Conservation (phyloP, 192 early-diverging fungal species). For the Coemansia sp. region DNA sequence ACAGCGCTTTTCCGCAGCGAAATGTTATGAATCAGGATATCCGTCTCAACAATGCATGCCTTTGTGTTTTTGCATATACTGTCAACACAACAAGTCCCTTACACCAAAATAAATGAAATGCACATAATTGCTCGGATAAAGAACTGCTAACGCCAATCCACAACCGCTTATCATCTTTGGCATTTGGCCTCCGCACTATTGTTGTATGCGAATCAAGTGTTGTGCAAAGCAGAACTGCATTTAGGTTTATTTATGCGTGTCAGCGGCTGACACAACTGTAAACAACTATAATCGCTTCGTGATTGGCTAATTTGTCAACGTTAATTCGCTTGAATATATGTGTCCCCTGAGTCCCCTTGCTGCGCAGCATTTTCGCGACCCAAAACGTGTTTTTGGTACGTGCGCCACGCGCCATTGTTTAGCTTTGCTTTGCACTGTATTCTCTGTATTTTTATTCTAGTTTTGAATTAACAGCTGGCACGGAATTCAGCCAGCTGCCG, state of each 20-base stretch:
- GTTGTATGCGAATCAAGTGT: not conserved
- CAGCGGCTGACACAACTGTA: not conserved
- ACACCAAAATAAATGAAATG: slow-evolving; percentile 6
- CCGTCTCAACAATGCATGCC: slow-evolving; percentile 3
- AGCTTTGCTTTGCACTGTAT: not conserved
- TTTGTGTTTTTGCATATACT: slow-evolving; percentile 4
- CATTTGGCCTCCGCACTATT: no score
- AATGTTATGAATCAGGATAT: slow-evolving; percentile 15
- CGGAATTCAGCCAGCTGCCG: not conserved
- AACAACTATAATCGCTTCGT: not conserved
- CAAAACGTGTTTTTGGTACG: not conserved
- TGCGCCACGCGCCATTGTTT: slow-evolving; percentile 6
- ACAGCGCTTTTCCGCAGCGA: not conserved
- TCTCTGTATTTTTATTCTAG: not conserved
- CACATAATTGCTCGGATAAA: not conserved
- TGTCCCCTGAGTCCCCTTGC: not conserved
- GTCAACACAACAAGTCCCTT: slow-evolving; percentile 1
- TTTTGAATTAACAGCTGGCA: not conserved
- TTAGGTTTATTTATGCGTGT: not conserved
- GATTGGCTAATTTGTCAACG: not conserved
- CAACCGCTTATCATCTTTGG: not conserved
- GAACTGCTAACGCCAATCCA: not conserved
- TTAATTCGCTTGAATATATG: not conserved
- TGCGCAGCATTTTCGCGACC: slow-evolving; percentile 13
- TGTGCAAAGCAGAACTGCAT: not conserved